phyloP scores from a whole-genome alignment of 495 filamentous ascomycete species.

The Penicillium lagena region DNA sequence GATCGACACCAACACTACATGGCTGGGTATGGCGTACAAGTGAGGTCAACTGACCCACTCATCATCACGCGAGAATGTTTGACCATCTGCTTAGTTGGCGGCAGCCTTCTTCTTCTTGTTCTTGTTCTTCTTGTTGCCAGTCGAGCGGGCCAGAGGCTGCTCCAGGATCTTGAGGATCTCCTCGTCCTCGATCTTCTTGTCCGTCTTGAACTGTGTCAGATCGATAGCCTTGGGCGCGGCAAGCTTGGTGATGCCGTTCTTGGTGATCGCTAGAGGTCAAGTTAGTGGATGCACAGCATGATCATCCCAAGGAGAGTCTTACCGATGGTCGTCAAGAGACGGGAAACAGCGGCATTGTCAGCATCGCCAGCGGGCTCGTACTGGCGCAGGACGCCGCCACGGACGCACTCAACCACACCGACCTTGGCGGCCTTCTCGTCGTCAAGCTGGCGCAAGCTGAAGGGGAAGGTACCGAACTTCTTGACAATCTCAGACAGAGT shows the following conservation, averaged over 20 bases:
- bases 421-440: conserved; percentile 96
- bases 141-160: conserved; percentile 70
- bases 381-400: conserved; percentile 80
- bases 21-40: conserved; percentile 6
- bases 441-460: conserved; percentile 93
- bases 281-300: conserved; percentile 10
- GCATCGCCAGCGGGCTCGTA: conserved; percentile 95
- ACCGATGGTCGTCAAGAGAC: conserved; percentile 89
- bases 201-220: conserved; percentile 72
- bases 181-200: conserved; percentile 97
- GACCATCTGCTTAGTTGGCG: conserved; percentile 12
- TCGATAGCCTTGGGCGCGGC: conserved; percentile 68
- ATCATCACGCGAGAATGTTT: too few relatives aligned
- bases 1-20: conserved; percentile 5
- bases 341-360: conserved; percentile 73
- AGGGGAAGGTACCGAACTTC: conserved; percentile 97
- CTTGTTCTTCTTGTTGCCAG: conserved; percentile 67
- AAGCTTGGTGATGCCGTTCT: conserved; percentile 87
- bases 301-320: conserved; percentile 26
- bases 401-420: conserved; percentile 91
- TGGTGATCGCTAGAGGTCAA: conserved; percentile 72
- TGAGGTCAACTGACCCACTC: conserved; percentile 6
- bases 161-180: conserved; percentile 91
- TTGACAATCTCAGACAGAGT: conserved; percentile 86
- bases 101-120: conserved; percentile 89